These are phyloP conservation scores for Trametes meyenii DNA, from an alignment of 768 basidiomycete genomes.

Conservation along the genomic window DNA sequence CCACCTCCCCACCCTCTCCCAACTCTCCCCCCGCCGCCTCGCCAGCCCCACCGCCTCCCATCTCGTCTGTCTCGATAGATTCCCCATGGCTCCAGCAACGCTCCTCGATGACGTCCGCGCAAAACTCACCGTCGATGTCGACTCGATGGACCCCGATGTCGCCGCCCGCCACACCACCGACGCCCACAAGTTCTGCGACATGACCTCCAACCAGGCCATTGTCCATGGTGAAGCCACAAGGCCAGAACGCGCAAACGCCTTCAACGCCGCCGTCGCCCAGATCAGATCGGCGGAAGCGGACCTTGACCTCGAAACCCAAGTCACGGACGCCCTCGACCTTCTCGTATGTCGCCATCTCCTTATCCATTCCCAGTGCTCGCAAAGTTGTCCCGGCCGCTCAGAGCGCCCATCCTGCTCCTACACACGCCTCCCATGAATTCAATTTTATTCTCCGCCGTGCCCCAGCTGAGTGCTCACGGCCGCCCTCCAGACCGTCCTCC, in stretches of 20 bases:
- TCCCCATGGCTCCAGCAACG: conserved; percentile 22
- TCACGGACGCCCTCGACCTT: conserved; percentile 42
- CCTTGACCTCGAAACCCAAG: conserved; percentile 30
- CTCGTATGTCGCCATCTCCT: conserved; percentile 34
- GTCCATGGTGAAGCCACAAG: conserved; percentile 39
- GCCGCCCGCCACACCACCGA: conserved; percentile 37
- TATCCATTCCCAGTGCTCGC: not conserved
- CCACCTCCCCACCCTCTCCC: not conserved
- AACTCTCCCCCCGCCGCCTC: not conserved
- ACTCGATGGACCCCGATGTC: conserved; percentile 50
- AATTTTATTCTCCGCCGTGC: not conserved
- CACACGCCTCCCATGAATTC: no score
- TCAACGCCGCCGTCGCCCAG: conserved; percentile 37
- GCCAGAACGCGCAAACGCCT: conserved; percentile 36
- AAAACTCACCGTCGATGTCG: conserved; percentile 45
- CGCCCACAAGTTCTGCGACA: conserved; percentile 41
- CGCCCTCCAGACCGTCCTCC: conserved; percentile 42
- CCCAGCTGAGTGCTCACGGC: not conserved
- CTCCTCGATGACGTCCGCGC: conserved; percentile 44
- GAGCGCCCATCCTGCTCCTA: not conserved
- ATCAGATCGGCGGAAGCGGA: conserved; percentile 16
- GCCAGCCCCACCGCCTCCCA: not conserved
- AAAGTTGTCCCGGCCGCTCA: not conserved
- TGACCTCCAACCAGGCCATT: conserved; percentile 56
- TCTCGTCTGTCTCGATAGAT: not conserved